Base-by-base conservation (phyloP, 1,284 basidiomycete genomes). In the Tilletia setariae region DNA sequence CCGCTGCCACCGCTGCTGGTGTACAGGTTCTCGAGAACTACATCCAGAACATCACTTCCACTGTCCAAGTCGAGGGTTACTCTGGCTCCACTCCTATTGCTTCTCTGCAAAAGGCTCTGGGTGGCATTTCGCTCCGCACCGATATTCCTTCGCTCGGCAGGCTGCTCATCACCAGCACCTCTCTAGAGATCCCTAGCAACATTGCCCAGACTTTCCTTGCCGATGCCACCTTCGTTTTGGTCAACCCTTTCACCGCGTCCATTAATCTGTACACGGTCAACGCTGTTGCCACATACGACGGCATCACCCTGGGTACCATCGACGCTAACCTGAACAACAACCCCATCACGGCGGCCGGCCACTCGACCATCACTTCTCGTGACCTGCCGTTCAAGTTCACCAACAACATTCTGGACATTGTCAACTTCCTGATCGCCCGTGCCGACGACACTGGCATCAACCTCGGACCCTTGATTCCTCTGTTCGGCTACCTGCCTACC, bases 121-220 rank as follows among this genome's bases (percentile, higher is more conserved):
- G 89, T 8, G 84, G 88, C 69, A 89, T 91, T 71, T 84, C 80
- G 21, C 84, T 91, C 25, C 85, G 85, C 4, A 88, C 90, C 25
- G 85, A 84, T 51, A 90, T 91, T 67, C 90, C 90, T 2, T 87
- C 89, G 7, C 79, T 91, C 51, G 86, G 88, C 67, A 86, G 88
- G 74, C 89, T 88, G 70, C 81, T 91, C 68, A 88, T 91, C 75
- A 84, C 83, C 13, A 66, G 73, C 59, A 74, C 83, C 16, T 65
- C 68, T 21, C 73, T 83, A 21, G 71, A 66, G n/a, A 79, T 83
- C 69, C 83, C 83, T 19, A 75, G 74, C 64, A 72, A 83, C 72
- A 82, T 83, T 35, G 74, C 63, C 42, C 23, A 85, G 69, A 89
- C 87, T 0, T 88, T 87, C 8, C 79, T 89, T 32, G 88, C 88